These are phyloP conservation scores for Tuber indicum DNA, from an alignment of 495 filamentous ascomycete genomes.

Conservation along the genomic window DNA sequence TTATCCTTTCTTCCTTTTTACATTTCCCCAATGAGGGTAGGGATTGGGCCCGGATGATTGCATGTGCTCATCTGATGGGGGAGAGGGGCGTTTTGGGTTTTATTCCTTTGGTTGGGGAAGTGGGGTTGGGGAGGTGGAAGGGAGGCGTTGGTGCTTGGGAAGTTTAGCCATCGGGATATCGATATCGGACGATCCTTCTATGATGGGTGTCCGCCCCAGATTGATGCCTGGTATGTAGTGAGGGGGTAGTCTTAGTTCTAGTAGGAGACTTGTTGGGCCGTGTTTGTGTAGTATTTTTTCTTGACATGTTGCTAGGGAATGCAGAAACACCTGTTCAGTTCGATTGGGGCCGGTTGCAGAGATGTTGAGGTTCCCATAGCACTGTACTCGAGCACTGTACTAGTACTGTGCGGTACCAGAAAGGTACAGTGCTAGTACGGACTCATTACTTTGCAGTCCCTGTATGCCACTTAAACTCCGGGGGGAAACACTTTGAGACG, in stretches of 20 bases:
- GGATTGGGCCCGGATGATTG: background rate
- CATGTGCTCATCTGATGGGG: background rate
- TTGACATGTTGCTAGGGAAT: background rate
- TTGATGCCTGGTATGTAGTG: too few species aligned
- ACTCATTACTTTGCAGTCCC: background rate
- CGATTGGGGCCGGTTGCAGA: background rate
- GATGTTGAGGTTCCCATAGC: background rate
- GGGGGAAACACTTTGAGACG: background rate
- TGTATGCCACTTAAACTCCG: background rate
- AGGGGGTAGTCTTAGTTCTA: background rate
- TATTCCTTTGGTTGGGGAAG: background rate
- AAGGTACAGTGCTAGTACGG: background rate
- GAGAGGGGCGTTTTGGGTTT: background rate
- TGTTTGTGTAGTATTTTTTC: background rate
- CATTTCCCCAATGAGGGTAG: background rate
- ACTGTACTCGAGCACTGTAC: too few species aligned
- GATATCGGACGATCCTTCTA: background rate
- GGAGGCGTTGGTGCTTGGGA: background rate
- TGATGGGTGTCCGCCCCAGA: background rate
- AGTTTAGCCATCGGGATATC: background rate
- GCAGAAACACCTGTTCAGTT: background rate
- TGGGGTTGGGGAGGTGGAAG: background rate
- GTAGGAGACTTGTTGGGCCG: background rate
- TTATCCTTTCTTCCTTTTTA: background rate
- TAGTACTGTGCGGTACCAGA: too few species aligned